These are phyloP conservation scores for Pseudogymnoascus sp. DNA, from an alignment of 2,329 filamentous ascomycete genomes.

Conservation along the genomic window DNA sequence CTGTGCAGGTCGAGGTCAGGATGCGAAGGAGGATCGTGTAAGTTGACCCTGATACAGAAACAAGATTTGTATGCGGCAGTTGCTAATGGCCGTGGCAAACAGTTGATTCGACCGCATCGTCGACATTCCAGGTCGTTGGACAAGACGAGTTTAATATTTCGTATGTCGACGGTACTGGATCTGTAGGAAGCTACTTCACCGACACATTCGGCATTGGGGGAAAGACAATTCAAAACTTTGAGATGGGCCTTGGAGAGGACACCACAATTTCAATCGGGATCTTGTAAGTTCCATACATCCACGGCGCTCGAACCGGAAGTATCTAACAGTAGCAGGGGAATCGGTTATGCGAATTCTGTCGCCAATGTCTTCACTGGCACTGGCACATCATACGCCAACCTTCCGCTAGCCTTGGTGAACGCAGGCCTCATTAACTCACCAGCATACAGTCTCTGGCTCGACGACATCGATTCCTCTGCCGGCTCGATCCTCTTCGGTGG, in stretches of 20 bases:
- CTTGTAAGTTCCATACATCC: neutral
- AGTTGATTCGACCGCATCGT: conserved; percentile 46
- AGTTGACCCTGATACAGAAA: conserved; percentile 25
- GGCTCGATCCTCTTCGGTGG: conserved; percentile 40
- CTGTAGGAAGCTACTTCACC: conserved; percentile 50
- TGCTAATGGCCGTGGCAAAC: neutral
- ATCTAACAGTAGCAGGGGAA: conserved; percentile 36
- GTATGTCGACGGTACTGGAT: conserved; percentile 53
- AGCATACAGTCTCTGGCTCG: conserved; percentile 35
- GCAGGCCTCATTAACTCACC: conserved; percentile 38
- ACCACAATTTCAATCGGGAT: conserved; percentile 48
- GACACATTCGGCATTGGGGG: conserved; percentile 49
- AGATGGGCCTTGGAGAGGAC: conserved; percentile 47
- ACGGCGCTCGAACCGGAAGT: neutral
- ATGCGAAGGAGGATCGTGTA: conserved; percentile 42
- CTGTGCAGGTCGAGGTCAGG: conserved; percentile 28
- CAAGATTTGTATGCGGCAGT: neutral
- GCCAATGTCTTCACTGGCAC: conserved; percentile 40
- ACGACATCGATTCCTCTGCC: conserved; percentile 30
- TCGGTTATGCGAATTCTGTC: conserved; percentile 44
- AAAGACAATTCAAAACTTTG: conserved; percentile 42
- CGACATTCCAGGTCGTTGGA: conserved; percentile 40
- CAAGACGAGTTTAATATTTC: conserved; percentile 48
- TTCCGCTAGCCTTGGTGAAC: conserved; percentile 31
- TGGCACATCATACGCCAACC: conserved; percentile 32